phyloP scores from a whole-genome alignment of 1,284 basidiomycete species.

The Tylopilus orsonianus region DNA sequence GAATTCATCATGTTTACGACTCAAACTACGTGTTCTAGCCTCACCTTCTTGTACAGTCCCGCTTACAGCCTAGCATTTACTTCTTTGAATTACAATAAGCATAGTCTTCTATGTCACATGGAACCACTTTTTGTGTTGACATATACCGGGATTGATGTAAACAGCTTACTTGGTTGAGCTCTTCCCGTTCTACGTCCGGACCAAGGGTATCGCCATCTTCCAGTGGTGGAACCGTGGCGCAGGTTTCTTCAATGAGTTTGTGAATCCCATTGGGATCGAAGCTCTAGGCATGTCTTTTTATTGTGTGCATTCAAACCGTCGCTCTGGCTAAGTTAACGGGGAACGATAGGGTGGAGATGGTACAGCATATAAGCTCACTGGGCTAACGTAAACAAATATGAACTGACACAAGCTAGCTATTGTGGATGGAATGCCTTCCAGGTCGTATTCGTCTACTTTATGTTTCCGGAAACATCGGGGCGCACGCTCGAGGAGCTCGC shows the following conservation, averaged over 20 bases:
- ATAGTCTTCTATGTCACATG: background rate
- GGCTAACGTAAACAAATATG: background rate
- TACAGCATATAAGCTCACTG: conserved; percentile 16
- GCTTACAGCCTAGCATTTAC: conserved; percentile 15
- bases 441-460: conserved; percentile 47
- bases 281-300: conserved; percentile 7
- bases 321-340: background rate
- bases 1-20: background rate
- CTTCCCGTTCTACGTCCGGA: conserved; percentile 26
- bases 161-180: conserved; percentile 28
- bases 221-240: conserved; percentile 13
- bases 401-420: conserved; percentile 28
- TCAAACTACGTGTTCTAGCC: conserved; percentile 9
- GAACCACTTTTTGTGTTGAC: background rate
- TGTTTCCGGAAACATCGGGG: conserved; percentile 56
- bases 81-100: conserved; percentile 14
- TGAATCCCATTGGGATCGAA: conserved; percentile 23
- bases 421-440: conserved; percentile 49
- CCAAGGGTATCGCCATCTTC: conserved; percentile 19
- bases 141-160: background rate
- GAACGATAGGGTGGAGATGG: conserved; percentile 23
- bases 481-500: conserved; percentile 59
- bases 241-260: conserved; percentile 12
- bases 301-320: too few species aligned
- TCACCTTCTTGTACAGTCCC: conserved; percentile 14